A percentile compares a stretch with the other conserved stretches of the same genome.
Conservation (phyloP, 495 filamentous ascomycete species). For the Aspergillus incahuasiensis region DNA sequence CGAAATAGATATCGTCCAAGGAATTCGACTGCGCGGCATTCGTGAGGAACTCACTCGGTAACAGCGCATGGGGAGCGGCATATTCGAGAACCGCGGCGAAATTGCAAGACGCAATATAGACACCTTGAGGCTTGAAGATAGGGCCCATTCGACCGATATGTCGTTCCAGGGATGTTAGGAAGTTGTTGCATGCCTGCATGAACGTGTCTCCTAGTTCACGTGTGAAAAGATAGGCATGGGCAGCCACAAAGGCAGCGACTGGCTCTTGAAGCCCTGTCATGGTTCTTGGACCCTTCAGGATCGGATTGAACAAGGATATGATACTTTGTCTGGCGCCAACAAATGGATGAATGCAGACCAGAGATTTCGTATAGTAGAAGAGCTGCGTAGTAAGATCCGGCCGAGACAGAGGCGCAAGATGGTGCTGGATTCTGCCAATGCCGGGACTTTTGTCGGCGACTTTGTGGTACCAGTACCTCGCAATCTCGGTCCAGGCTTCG, state of each 20-base stretch:
- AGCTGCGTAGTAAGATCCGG: conserved; percentile 71
- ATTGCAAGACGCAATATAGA: conserved; percentile 47
- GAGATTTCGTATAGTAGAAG: conserved; percentile 61
- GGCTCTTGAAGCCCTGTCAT: conserved; percentile 29
- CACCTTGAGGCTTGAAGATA: conserved; percentile 62
- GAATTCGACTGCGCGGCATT: conserved; percentile 33
- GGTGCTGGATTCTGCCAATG: conserved; percentile 76
- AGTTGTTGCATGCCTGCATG: conserved; percentile 41
- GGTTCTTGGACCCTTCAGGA: conserved; percentile 38
- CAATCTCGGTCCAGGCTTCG: conserved; percentile 74
- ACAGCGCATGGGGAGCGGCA: conserved; percentile 48
- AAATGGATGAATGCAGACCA: conserved; percentile 50
- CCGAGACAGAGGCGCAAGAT: conserved; percentile 74
- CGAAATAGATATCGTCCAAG: conserved; percentile 22
- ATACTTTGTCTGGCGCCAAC: conserved; percentile 63
- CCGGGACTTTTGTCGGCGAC: conserved; percentile 67
- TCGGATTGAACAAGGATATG: conserved; percentile 63
- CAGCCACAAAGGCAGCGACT: conserved; percentile 53
- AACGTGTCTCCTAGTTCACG: conserved; percentile 46
- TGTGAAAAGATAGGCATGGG: conserved; percentile 64
- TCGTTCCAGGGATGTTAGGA: conserved; percentile 48
- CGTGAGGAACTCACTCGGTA: conserved; percentile 35
- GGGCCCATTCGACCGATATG: conserved; percentile 55
- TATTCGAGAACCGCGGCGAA: conserved; percentile 56
- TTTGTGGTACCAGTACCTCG: conserved; percentile 75